Percentiles rank a stretch among this genome's conserved stretches.
These are phyloP conservation scores for Citrus australasica DNA, from an alignment of 345 rosid species.

Conservation along the genomic window DNA sequence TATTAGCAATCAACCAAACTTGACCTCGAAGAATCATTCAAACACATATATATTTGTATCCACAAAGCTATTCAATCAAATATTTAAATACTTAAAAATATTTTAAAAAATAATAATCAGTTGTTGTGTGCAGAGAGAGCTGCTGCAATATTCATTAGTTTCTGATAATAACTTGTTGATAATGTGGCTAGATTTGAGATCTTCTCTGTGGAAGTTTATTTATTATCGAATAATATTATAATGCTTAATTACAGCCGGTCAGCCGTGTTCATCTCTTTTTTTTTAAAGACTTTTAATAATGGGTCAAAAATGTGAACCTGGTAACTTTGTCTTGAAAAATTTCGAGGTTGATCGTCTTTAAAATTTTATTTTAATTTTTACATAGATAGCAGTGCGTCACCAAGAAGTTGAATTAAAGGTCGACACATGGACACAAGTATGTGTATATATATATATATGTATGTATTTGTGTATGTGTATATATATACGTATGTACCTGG, in stretches of 20 bases:
- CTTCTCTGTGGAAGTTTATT: not conserved
- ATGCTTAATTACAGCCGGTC: not conserved
- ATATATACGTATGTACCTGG: not conserved
- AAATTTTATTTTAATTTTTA: not conserved
- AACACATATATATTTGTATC: not conserved
- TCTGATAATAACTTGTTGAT: not conserved
- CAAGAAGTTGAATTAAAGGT: constrained; percentile 3
- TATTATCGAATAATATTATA: not conserved
- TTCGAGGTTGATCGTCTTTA: not conserved
- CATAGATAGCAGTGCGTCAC: not conserved
- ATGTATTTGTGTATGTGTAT: too few species aligned
- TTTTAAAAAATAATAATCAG: not conserved
- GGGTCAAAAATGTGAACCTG: not conserved
- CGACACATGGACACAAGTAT: not conserved
- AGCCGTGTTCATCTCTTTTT: not conserved
- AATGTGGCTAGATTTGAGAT: constrained; percentile 1
- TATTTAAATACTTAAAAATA: not conserved
- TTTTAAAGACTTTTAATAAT: not conserved
- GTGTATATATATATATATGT: too few species aligned
- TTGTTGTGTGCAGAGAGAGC: not conserved
- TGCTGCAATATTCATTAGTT: not conserved
- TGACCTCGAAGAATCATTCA: constrained; percentile 14
- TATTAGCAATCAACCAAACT: not conserved
- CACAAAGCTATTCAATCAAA: not conserved
- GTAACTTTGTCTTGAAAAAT: not conserved